Conservation (phyloP, 768 basidiomycete genomes). For the Suillus plorans region DNA sequence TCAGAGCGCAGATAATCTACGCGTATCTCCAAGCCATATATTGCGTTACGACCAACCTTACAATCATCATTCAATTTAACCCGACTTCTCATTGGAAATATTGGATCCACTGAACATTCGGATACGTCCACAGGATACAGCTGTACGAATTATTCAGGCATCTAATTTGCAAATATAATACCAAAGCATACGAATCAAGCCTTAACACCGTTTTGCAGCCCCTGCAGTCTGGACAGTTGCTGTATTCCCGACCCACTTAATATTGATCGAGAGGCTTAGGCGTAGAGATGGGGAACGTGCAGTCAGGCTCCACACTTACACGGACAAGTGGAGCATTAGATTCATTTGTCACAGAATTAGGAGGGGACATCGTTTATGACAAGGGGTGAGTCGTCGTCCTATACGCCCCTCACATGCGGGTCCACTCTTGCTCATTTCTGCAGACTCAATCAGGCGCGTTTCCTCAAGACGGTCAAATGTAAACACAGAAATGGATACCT, state of each 20-base stretch:
- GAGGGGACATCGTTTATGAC: constrained; percentile 86
- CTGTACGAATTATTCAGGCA: not conserved
- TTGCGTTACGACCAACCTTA: not conserved
- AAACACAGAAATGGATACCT: constrained; percentile 80
- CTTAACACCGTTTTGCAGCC: not conserved
- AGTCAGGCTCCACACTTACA: constrained; percentile 68
- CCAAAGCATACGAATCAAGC: not conserved
- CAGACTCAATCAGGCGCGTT: constrained; percentile 32
- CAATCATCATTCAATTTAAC: not conserved
- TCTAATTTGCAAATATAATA: not conserved
- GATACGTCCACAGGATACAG: not conserved
- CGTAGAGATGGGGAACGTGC: constrained; percentile 71
- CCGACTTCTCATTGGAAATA: no score
- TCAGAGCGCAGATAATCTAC: not conserved
- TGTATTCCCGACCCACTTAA: not conserved
- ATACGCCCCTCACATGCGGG: not conserved
- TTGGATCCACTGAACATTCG: not conserved
- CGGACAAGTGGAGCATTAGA: constrained; percentile 81
- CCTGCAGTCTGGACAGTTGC: not conserved
- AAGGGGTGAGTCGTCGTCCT: constrained; percentile 60
- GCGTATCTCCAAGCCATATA: not conserved
- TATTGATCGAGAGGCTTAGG: not conserved
- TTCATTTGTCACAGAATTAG: constrained; percentile 88
- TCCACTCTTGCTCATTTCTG: not conserved
- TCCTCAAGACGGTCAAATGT: constrained; percentile 83